Base-by-base conservation (phyloP, 2,329 filamentous ascomycete genomes). In the Paraconiothyrium sp. region DNA sequence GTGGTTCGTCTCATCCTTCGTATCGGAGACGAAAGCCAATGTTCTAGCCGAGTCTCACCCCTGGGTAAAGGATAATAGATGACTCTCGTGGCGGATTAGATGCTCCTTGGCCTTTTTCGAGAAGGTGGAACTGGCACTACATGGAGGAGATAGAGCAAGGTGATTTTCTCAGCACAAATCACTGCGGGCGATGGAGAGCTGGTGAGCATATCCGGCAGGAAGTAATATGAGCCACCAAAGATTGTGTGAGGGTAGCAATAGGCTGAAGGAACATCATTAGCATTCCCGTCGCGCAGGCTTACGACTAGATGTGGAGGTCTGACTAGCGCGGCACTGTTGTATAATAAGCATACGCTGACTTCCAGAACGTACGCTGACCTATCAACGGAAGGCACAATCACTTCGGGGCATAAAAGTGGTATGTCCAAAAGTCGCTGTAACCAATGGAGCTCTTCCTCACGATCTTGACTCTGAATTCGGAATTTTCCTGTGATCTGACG, bases 1-100 rank as follows among this genome's bases (percentile, higher is more conserved):
- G 34, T 64, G 52, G 46, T 61, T 55, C 3, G 57, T 34, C 43
- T 64, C 56, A 48, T 59, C 34, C 30, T 52, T 48, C 4, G 48
- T 58, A 13, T 59, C 46, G 2, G 51, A 57, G 52, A 64, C 49
- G 48, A 61, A 64, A 41, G 62, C 56, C 13, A 64, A 37, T 6
- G 44, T 50, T 34, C 52, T 54, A 35, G 44, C 59, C 20, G 61
- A 37, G n/a, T 30, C 24, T 20, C 52, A 32, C 37, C 61, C 59
- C n/a, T 24, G 10, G 44, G 20, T 13, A 9, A 64, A 22, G 3
- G 59, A 44, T n/a, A 64, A 22, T 1, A 35, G 20, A 54, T 61
- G 61, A 41, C 43, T 37, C 46, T 47, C 49, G 20, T 30, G 39
- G n/a, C 20, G 43, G 22, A 60, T 2, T 37, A 43, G 50, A 49